A percentile compares a stretch with the other conserved stretches of the same genome.
Conservation (phyloP, 345 rosid species). For the Salix exigua region DNA sequence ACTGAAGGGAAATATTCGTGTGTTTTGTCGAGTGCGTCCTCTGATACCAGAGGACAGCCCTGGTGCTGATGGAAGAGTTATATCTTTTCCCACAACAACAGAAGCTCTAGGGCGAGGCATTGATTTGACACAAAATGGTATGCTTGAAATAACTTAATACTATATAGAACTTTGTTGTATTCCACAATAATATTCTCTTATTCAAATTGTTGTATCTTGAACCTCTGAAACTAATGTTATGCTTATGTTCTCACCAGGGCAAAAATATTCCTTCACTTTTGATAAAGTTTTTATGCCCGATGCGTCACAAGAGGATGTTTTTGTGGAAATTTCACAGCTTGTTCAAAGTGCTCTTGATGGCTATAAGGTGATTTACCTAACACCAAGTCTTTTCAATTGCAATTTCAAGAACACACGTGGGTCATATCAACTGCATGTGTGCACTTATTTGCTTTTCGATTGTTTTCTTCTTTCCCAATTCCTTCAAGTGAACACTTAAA, state of each 20-base stretch:
- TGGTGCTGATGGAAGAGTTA: constrained; percentile 46
- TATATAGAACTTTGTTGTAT: background rate
- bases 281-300: constrained; percentile 80
- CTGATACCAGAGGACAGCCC: constrained; percentile 63
- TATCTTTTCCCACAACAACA: constrained; percentile 66
- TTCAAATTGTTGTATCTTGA: background rate
- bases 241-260: constrained; percentile 46
- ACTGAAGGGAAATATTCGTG: constrained; percentile 94
- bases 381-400: background rate
- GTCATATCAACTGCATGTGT: background rate
- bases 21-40: constrained; percentile 96
- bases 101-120: constrained; percentile 77
- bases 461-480: background rate
- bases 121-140: constrained; percentile 78
- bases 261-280: constrained; percentile 76
- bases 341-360: constrained; percentile 99
- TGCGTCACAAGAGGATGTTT: constrained; percentile 77
- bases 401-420: background rate
- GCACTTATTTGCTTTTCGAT: background rate
- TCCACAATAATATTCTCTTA: background rate
- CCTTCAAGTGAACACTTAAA: background rate
- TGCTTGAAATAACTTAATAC: background rate
- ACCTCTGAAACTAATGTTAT: constrained; percentile 6
- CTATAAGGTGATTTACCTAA: constrained; percentile 62
- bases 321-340: constrained; percentile 90